Conservation (phyloP, 768 basidiomycete genomes). For the Symmetrospora coprosmae region DNA sequence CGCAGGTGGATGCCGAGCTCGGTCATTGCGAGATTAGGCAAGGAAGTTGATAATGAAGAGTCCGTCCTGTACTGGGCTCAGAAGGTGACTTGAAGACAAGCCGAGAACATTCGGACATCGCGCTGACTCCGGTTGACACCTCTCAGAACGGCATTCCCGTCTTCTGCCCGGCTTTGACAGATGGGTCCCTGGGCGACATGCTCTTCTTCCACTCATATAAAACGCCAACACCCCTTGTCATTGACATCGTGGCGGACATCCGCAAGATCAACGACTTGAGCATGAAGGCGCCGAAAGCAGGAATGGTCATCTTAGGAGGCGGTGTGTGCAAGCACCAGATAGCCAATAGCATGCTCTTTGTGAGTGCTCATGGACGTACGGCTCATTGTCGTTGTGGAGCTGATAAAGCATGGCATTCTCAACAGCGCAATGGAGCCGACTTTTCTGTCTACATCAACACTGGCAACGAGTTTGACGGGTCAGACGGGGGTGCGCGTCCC, state of each 20-base stretch:
- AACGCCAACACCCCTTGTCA: slow-evolving; percentile 43
- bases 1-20: slow-evolving; percentile 82
- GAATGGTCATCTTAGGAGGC: slow-evolving; percentile 95
- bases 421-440: slow-evolving; percentile 89
- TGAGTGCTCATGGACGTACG: too few species aligned
- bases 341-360: slow-evolving; percentile 98
- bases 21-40: slow-evolving; percentile 82
- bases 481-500: slow-evolving; percentile 88
- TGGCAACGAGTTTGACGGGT: slow-evolving; percentile 97
- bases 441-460: slow-evolving; percentile 97
- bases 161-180: slow-evolving; percentile 94
- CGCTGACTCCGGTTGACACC: slow-evolving; percentile 22
- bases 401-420: slow-evolving; percentile 3
- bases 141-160: slow-evolving; percentile 89
- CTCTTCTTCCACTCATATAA: slow-evolving; percentile 87
- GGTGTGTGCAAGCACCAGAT: slow-evolving; percentile 99
- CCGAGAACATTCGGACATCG: slow-evolving; percentile 24
- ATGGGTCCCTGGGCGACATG: slow-evolving; percentile 97
- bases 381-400: neutral
- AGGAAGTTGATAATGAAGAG: slow-evolving; percentile 92
- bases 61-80: slow-evolving; percentile 99
- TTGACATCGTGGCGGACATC: slow-evolving; percentile 93
- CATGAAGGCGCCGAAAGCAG: slow-evolving; percentile 75
- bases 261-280: slow-evolving; percentile 77
- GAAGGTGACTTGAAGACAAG: slow-evolving; percentile 51